Evolutionary conservation across 306 rosid genomes (phyloP).

Genomic region (Cicer arietinum): DNA sequence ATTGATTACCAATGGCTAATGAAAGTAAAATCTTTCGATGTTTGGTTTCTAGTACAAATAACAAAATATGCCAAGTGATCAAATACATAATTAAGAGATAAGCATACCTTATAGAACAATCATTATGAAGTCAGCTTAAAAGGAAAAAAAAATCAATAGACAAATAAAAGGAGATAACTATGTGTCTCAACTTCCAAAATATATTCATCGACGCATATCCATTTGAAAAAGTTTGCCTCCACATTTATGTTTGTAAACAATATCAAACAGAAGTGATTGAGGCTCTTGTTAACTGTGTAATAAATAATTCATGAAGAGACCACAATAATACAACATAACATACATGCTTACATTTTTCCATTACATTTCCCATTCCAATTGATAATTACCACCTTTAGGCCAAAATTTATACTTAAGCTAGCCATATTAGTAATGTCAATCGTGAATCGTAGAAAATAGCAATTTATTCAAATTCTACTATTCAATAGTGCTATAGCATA

Average conservation of each 20-base stretch:
- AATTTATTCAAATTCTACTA: too few relatives aligned
- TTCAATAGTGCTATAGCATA: too few relatives aligned
- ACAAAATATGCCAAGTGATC: not conserved
- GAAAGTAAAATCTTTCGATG: constrained; percentile 2
- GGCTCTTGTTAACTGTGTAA: constrained; percentile 1
- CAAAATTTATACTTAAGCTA: constrained; percentile 19
- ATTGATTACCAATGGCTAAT: not conserved
- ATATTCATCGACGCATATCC: not conserved
- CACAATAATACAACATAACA: not conserved
- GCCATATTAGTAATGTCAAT: not conserved
- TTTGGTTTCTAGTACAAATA: not conserved
- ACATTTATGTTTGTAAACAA: not conserved
- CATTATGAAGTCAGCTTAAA: not conserved
- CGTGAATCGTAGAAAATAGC: too few relatives aligned
- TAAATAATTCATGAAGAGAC: not conserved
- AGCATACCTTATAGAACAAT: not conserved
- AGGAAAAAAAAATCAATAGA: not conserved
- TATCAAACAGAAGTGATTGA: not conserved
- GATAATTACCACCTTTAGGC: not conserved
- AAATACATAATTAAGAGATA: not conserved
- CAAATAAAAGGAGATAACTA: not conserved
- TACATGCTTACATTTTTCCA: not conserved
- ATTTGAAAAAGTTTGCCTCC: constrained; percentile 6
- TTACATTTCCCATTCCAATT: not conserved
- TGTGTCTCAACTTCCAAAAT: not conserved